phyloP scores from a whole-genome alignment of 1,284 basidiomycete species.

The Coniferiporia weirii region DNA sequence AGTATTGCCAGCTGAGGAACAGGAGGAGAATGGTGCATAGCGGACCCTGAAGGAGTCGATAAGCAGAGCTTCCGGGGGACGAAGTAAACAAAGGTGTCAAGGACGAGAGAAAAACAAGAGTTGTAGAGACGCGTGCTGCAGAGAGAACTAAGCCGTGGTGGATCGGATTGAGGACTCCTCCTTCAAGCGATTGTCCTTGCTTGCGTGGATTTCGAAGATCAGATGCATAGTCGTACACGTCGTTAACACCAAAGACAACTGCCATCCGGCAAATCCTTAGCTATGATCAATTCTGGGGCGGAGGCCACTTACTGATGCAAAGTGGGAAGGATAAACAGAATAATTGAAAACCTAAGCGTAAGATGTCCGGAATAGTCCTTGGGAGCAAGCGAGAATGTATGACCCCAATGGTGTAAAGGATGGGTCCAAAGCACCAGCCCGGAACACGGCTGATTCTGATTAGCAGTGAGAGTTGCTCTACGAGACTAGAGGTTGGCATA shows the following conservation, averaged over 20 bases:
- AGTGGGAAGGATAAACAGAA: constrained; percentile 22
- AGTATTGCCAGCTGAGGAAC: constrained; percentile 24
- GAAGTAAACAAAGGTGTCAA: constrained; percentile 2
- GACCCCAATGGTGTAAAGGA: constrained; percentile 24
- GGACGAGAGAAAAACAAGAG: constrained; percentile 19
- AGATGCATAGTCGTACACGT: constrained; percentile 24
- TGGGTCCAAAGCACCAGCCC: constrained; percentile 26
- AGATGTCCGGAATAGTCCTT: constrained; percentile 11
- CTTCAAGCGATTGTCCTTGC: constrained; percentile 21
- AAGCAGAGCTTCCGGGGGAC: constrained; percentile 8
- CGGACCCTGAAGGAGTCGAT: neutral
- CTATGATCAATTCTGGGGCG: constrained; percentile 9
- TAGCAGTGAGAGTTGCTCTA: constrained; percentile 2
- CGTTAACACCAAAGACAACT: constrained; percentile 27
- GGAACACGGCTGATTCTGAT: constrained; percentile 21
- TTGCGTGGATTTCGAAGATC: constrained; percentile 25
- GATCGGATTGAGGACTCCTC: constrained; percentile 21
- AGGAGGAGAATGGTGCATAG: constrained; percentile 18
- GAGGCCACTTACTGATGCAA: constrained; percentile 14
- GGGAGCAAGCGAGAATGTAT: constrained; percentile 23
- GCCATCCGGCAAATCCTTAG: constrained; percentile 2
- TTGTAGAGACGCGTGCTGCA: constrained; percentile 21
- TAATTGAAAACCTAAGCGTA: constrained; percentile 18
- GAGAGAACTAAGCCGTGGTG: constrained; percentile 21
- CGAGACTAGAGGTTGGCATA: neutral